Conservation (phyloP, 148 eudicot genomes). For the Fagopyrum tataricum region DNA sequence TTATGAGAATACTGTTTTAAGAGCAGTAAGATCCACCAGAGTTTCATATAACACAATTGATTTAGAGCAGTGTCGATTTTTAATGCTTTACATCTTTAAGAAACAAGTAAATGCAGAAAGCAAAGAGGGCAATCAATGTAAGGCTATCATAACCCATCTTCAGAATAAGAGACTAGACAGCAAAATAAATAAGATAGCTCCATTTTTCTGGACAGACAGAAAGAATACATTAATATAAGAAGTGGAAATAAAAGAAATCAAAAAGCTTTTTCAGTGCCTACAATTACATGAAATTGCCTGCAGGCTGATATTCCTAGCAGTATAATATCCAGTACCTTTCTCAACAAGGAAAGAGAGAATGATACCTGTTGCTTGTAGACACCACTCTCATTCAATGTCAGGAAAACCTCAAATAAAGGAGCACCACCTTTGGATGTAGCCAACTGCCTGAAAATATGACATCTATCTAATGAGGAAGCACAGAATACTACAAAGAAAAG, state of each 20-base stretch:
- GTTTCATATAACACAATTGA: no score
- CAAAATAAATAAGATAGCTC: neutral
- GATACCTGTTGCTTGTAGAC: conserved; percentile 84
- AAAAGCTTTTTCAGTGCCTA: neutral
- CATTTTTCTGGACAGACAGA: neutral
- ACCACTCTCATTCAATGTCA: conserved; percentile 58
- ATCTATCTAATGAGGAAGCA: neutral
- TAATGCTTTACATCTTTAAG: neutral
- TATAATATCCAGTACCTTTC: neutral
- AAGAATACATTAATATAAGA: neutral
- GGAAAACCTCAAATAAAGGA: conserved; percentile 88
- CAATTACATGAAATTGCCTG: neutral
- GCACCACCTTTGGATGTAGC: conserved; percentile 69
- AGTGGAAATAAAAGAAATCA: neutral
- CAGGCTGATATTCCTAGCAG: neutral
- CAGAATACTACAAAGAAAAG: neutral
- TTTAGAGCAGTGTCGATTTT: neutral
- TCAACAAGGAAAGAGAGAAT: neutral
- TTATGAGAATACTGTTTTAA: neutral
- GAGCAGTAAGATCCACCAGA: neutral
- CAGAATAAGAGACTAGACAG: neutral
- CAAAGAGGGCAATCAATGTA: neutral
- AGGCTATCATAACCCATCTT: neutral
- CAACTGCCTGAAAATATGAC: conserved; percentile 71
- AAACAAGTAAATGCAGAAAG: neutral